Evolutionary conservation across 768 basidiomycete genomes (phyloP).

Genomic region (Termitomyces sp.): DNA sequence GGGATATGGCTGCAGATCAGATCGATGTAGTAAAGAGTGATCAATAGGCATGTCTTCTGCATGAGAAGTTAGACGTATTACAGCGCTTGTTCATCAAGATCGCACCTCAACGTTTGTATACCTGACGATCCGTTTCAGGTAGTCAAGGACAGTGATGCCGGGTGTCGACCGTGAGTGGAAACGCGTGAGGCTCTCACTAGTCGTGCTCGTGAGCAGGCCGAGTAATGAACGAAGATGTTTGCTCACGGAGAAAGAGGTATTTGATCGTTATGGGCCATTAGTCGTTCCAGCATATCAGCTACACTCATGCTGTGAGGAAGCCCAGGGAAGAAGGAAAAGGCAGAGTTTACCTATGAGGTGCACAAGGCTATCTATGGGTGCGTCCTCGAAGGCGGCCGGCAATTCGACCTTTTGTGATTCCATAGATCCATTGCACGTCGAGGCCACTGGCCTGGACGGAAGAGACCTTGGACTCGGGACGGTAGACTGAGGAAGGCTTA

Average conservation of each 20-base stretch:
- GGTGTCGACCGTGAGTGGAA: constrained; percentile 96
- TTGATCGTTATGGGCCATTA: constrained; percentile 94
- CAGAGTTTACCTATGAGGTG: constrained; percentile 75
- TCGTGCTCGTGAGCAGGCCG: constrained; percentile 20
- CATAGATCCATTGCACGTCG: constrained; percentile 80
- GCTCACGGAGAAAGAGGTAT: constrained; percentile 86
- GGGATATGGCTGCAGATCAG: constrained; percentile 87
- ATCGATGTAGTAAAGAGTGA: constrained; percentile 89
- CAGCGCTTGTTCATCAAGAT: neutral
- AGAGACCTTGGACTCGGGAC: neutral
- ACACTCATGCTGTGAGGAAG: constrained; percentile 21
- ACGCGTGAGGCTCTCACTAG: constrained; percentile 85
- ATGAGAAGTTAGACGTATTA: neutral
- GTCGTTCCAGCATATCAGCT: constrained; percentile 96
- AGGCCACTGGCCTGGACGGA: constrained; percentile 26
- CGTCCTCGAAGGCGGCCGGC: constrained; percentile 82
- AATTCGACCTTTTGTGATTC: constrained; percentile 77
- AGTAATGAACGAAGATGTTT: constrained; percentile 17
- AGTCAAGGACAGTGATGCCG: constrained; percentile 85
- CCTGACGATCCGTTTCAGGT: constrained; percentile 88
- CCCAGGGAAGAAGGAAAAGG: constrained; percentile 8
- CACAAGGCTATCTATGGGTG: constrained; percentile 78
- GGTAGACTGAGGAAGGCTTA: constrained; percentile 17
- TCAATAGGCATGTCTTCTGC: constrained; percentile 77
- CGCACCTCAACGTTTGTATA: constrained; percentile 95